phyloP scores from a whole-genome alignment of 805 yeast species.

The Kluyveromyces dobzhanskii region DNA sequence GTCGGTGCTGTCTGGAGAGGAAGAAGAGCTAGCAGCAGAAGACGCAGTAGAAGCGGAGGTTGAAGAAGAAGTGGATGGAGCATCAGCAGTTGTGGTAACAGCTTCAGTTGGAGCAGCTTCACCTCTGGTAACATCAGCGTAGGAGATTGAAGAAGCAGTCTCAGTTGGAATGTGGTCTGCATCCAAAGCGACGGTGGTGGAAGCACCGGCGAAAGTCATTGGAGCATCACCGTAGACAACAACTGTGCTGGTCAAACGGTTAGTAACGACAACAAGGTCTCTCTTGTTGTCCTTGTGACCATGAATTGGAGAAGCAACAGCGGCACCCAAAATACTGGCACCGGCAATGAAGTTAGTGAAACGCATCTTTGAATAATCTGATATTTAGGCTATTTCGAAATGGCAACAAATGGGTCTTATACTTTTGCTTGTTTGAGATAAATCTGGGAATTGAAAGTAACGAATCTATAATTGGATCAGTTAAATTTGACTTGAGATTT shows the following conservation, averaged over 20 bases:
- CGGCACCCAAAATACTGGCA: slow-evolving; percentile 42
- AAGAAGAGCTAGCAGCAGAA: slow-evolving; percentile 27
- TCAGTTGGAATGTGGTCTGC: slow-evolving; percentile 13
- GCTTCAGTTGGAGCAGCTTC: slow-evolving; percentile 9
- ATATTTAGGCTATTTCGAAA: too few relatives aligned
- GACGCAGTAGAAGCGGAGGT: slow-evolving; percentile 29
- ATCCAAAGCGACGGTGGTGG: slow-evolving; percentile 24
- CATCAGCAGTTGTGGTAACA: slow-evolving; percentile 14
- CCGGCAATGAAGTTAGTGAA: slow-evolving; percentile 39
- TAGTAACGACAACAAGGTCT: slow-evolving; percentile 42
- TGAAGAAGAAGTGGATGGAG: slow-evolving; percentile 26
- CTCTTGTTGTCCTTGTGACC: slow-evolving; percentile 54
- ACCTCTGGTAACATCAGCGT: slow-evolving; percentile 8
- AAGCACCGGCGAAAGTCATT: slow-evolving; percentile 13
- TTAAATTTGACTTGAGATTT: too few relatives aligned
- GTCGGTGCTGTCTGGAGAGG: slow-evolving; percentile 26
- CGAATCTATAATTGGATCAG: too few relatives aligned
- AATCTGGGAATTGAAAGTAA: too few relatives aligned
- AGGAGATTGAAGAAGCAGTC: slow-evolving; percentile 9
- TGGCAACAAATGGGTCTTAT: too few relatives aligned
- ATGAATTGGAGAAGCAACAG: slow-evolving; percentile 54
- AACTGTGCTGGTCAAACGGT: slow-evolving; percentile 43
- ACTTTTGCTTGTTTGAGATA: too few relatives aligned
- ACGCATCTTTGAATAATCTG: slow-evolving; percentile 31
- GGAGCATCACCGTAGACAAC: slow-evolving; percentile 9